Evolutionary conservation across 1,139 yeast genomes (phyloP), one percentile per base, ranked within the genome.

Genomic region (Scheffersomyces titani): DNA sequence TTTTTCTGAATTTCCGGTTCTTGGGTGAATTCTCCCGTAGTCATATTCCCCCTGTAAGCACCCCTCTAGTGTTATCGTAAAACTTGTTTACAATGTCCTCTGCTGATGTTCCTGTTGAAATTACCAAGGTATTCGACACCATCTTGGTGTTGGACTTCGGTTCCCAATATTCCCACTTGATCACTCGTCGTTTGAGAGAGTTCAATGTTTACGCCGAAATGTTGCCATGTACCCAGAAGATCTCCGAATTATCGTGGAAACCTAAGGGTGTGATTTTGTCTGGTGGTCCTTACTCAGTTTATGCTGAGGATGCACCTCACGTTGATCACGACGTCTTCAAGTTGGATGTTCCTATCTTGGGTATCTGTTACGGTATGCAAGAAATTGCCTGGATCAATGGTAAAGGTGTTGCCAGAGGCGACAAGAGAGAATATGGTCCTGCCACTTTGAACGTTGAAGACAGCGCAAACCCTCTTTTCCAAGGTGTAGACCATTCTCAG

Each of bases 311-410:
- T 65, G 92, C 98, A 61, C 99, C 99, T 54, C 99, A 94, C 75
- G 99, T 94, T 60, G 99, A 94, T 77, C 96, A 88, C 63, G 98
- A 86, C 59, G 86, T 96, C 62, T 94, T 94, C 81, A 86, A 93
- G 69, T 85, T 94, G 70, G 84, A 85, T 58, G 98, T 94, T 49
- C 99, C 99, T 63, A 90, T 94, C 70, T 82, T 94, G 66, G 99
- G 99, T 70, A 96, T 94, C 74, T 94, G 99, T 80, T 94, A 94
- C 76, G 99, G 99, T 76, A 90, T 94, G 94, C 99, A 94, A 82
- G 99, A 96, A 78, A 81, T 94, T 67, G 99, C 99, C 55, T 94
- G 98, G 98, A 89, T 93, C 71, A 92, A 91, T 75, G 97, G 97
- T 72, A 90, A 90, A 72, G 94, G 96, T 67, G 99, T 94, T 61